Conservation (phyloP, 257 asterid species). For the Solanum neorickii region DNA sequence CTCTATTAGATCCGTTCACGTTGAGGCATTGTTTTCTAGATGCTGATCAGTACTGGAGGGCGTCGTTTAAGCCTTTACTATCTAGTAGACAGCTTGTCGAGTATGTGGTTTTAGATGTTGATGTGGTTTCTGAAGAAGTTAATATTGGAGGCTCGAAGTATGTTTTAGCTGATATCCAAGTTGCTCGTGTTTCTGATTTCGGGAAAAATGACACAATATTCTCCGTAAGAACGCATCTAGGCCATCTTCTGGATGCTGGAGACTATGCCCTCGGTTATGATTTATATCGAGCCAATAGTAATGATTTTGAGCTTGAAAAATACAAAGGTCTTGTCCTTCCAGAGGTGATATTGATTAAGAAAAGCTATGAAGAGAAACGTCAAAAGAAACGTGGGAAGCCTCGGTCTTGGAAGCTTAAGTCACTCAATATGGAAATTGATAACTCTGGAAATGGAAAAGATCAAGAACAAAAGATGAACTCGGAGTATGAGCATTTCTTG, state of each 20-base stretch:
- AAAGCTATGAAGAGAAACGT: constrained; percentile 6
- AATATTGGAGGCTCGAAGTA: constrained; percentile 21
- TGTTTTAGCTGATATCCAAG: constrained; percentile 34
- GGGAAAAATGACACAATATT: constrained; percentile 20
- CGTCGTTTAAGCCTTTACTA: constrained; percentile 34
- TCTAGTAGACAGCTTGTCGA: constrained; percentile 43
- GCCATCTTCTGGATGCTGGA: constrained; percentile 8
- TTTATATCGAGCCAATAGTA: constrained; percentile 19
- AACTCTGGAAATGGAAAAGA: constrained; percentile 15
- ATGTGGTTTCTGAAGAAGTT: constrained; percentile 22
- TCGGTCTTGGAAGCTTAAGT: constrained; percentile 30
- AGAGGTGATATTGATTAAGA: constrained; percentile 17
- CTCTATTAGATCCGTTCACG: constrained; percentile 38
- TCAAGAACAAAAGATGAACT: constrained; percentile 13
- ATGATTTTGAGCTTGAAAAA: constrained; percentile 38
- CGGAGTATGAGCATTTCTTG: constrained; percentile 22
- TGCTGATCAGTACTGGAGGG: constrained; percentile 38
- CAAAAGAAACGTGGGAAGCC: constrained; percentile 20
- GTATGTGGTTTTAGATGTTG: constrained; percentile 21
- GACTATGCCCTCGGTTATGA: constrained; percentile 10
- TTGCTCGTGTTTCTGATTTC: constrained; percentile 45
- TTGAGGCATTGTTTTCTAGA: constrained; percentile 29
- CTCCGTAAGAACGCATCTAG: constrained; percentile 25
- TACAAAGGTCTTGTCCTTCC: constrained; percentile 14
- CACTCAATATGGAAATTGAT: constrained; percentile 20